Percentiles rank a stretch among this genome's conserved stretches.
Evolutionary conservation across 2,329 filamentous ascomycete species (phyloP).

Genomic region (Paracoccidioides lutzii): DNA sequence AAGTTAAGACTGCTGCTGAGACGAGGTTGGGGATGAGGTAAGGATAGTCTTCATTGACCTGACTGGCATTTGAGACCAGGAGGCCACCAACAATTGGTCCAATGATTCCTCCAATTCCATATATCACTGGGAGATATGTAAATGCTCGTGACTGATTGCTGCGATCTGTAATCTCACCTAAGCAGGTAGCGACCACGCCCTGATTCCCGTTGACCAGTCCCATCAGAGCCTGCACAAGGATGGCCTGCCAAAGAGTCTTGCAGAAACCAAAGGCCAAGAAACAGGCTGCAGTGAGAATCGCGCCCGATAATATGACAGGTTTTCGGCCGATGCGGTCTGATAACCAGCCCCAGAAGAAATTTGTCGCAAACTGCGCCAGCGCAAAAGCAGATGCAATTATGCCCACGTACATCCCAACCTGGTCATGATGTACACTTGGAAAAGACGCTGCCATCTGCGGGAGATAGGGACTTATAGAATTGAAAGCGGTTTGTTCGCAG

Average conservation of each 20-base stretch:
- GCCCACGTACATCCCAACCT: constrained; percentile 80
- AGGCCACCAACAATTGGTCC: constrained; percentile 84
- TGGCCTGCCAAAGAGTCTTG: constrained; percentile 65
- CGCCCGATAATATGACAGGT: constrained; percentile 69
- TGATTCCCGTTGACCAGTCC: constrained; percentile 91
- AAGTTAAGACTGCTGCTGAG: constrained; percentile 55
- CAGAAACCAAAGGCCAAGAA: constrained; percentile 85
- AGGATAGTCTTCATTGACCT: constrained; percentile 51
- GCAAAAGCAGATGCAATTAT: constrained; percentile 84
- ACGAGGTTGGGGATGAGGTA: constrained; percentile 78
- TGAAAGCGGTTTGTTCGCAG: constrained; percentile 89
- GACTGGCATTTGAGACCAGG: constrained; percentile 53
- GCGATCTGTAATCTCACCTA: constrained; percentile 89
- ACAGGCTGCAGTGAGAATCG: constrained; percentile 65
- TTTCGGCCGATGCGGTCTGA: constrained; percentile 70
- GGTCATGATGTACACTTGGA: constrained; percentile 56
- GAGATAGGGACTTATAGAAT: constrained; percentile 90
- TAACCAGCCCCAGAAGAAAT: constrained; percentile 80
- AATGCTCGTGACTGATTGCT: constrained; percentile 91
- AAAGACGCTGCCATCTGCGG: constrained; percentile 84
- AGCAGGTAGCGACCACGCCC: constrained; percentile 79
- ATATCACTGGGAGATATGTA: constrained; percentile 90
- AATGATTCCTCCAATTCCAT: constrained; percentile 84
- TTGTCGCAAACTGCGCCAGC: constrained; percentile 80
- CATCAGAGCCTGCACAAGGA: constrained; percentile 79